Evolutionary conservation across 2,329 filamentous ascomycete species (phyloP), one percentile per base, ranked within the genome.

Genomic region (Monilinia fructigena): DNA sequence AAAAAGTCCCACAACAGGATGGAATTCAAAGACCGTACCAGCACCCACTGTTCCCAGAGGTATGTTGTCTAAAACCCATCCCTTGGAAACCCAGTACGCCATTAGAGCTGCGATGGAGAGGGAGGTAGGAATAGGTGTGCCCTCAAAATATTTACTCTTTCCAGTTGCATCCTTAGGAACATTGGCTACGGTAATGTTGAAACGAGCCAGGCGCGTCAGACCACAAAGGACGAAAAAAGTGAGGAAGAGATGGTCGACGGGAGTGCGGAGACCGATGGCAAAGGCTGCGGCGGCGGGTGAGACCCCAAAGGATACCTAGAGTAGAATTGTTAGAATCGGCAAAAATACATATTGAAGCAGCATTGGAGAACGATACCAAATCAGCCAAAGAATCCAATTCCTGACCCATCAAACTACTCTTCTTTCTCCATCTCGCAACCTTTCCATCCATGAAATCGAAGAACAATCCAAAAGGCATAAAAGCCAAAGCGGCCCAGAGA

Each of bases 361-460:
- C 35, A 47, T 58, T 35, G 55, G 55, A 61, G 61, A 61, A 28
- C 20, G 50, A 38, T 89, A 97, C 93, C 82, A 99, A 78, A 77
- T 99, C 95, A 65, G 95, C 95, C 58, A 99, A 83, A 8, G 94
- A 98, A 78, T 99, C 95, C 66, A 99, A 82, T 79, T 99, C 95
- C 79, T 97, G 94, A 16, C 95, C 95, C 94, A 99, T 98, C 77
- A 99, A 83, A 74, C 91, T 96, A 75, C 92, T 95, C 88, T 97
- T 99, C 80, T 92, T 90, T 77, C 95, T 88, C 95, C 95, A 98
- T 71, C 95, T 85, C 70, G 95, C 95, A 66, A 99, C 93, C 77
- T 93, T 95, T 76, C 95, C 95, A 78, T 99, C 95, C 84, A 98
- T 92, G 76, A 97, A 96, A 79, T 99, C 95, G 78, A 98, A 98